These are phyloP conservation scores for Amphicarpaea edgeworthii DNA, from an alignment of 306 rosid genomes.

Conservation along the genomic window DNA sequence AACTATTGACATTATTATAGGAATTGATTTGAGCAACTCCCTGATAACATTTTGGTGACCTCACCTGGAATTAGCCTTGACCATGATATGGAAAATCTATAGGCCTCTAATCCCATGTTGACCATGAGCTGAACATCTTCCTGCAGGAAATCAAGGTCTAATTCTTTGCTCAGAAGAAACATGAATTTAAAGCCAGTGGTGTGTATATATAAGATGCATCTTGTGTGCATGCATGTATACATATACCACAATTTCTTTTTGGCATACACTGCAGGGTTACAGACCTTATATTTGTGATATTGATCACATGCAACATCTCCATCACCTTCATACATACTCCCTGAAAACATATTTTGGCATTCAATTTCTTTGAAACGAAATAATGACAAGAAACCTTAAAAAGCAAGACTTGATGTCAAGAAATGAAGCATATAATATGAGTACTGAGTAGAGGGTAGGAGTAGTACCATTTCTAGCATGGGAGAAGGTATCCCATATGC, in stretches of 20 bases:
- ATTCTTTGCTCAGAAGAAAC: background rate
- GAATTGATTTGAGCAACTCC: background rate
- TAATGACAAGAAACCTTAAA: background rate
- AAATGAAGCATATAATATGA: too few relatives aligned
- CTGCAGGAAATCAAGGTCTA: conserved; percentile 26
- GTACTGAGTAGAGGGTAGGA: too few relatives aligned
- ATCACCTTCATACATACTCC: background rate
- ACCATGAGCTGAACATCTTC: conserved; percentile 55
- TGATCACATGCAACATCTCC: conserved; percentile 44
- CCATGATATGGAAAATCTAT: conserved; percentile 58
- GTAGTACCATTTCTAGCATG: too few relatives aligned
- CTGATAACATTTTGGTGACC: background rate
- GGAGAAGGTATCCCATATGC: too few relatives aligned
- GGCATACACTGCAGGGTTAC: background rate
- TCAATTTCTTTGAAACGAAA: background rate
- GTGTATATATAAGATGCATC: background rate
- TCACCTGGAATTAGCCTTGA: conserved; percentile 52
- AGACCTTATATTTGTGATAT: conserved; percentile 55
- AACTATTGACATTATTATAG: conserved; percentile 12
- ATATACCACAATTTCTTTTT: background rate
- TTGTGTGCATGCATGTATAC: background rate
- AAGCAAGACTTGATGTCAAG: too few relatives aligned
- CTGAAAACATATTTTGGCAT: conserved; percentile 1
- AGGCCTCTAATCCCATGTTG: conserved; percentile 46
- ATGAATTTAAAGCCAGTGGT: background rate